phyloP scores from a whole-genome alignment of 148 eudicot genomes.

The Cornus florida region DNA sequence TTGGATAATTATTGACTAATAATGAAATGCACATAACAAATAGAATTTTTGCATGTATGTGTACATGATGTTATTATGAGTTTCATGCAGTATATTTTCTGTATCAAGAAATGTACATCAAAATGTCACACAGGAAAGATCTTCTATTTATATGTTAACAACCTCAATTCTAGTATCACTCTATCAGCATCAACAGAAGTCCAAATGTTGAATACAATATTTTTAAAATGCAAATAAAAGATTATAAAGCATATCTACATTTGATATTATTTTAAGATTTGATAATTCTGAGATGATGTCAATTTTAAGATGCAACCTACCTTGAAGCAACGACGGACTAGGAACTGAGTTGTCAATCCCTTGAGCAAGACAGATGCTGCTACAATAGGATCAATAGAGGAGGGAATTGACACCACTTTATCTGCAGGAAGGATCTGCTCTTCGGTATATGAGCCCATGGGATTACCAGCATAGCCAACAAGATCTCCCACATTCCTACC shows the following conservation, averaged over 20 bases:
- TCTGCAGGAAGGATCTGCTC: constrained; percentile 75
- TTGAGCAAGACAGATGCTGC: constrained; percentile 73
- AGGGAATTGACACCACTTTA: constrained; percentile 61
- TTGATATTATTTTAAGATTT: not conserved
- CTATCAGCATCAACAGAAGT: not conserved
- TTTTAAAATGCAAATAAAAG: not conserved
- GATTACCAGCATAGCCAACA: constrained; percentile 63
- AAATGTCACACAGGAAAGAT: too few species aligned
- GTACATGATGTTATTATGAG: too few species aligned
- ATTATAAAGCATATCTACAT: too few species aligned
- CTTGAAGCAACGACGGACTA: constrained; percentile 58
- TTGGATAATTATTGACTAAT: too few species aligned
- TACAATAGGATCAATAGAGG: constrained; percentile 49
- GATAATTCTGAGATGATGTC: not conserved
- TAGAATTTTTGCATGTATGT: too few species aligned
- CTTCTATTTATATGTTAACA: too few species aligned
- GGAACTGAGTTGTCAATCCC: constrained; percentile 62
- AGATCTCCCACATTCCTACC: constrained; percentile 59
- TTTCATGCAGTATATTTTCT: too few species aligned
- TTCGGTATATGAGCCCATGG: constrained; percentile 75
- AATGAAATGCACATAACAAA: too few species aligned
- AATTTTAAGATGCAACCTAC: constrained; percentile 22
- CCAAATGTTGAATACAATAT: not conserved
- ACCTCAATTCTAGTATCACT: not conserved
- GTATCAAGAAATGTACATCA: too few species aligned